Evolutionary conservation across 768 basidiomycete species (phyloP).

Genomic region (Suillus subalutaceus): DNA sequence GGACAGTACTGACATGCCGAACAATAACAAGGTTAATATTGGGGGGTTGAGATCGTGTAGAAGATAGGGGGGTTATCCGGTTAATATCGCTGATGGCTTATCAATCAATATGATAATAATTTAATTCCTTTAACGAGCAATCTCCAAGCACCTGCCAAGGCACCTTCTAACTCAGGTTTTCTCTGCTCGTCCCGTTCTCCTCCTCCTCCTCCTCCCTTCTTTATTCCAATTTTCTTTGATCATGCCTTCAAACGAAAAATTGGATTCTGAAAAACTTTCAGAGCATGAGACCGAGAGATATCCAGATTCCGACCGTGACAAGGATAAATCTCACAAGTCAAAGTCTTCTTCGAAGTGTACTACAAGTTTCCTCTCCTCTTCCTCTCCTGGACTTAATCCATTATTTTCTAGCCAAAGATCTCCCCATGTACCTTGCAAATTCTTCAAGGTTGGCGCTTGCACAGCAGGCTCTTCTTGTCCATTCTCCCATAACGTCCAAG

Average conservation of each 20-base stretch:
- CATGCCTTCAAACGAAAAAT: slow-evolving; percentile 28
- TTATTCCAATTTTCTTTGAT: slow-evolving; percentile 8
- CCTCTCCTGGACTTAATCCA: neutral
- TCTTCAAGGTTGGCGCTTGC: slow-evolving; percentile 93
- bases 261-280: slow-evolving; percentile 17
- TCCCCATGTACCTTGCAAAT: slow-evolving; percentile 97
- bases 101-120: slow-evolving; percentile 8
- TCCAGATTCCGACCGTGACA: slow-evolving; percentile 19
- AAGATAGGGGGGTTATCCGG: slow-evolving; percentile 5
- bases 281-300: slow-evolving; percentile 28
- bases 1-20: slow-evolving; percentile 6
- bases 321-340: slow-evolving; percentile 17
- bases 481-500: slow-evolving; percentile 82
- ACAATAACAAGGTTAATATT: slow-evolving; percentile 1
- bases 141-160: slow-evolving; percentile 6
- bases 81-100: slow-evolving; percentile 8
- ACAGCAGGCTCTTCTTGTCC: slow-evolving; percentile 93
- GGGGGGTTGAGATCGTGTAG: neutral
- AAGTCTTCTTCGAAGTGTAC: slow-evolving; percentile 38
- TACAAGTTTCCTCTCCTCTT: slow-evolving; percentile 14
- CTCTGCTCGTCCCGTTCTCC: slow-evolving; percentile 5
- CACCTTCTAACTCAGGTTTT: slow-evolving; percentile 3
- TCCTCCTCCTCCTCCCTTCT: slow-evolving; percentile 4
- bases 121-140: slow-evolving; percentile 10
- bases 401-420: slow-evolving; percentile 67